Evolutionary conservation across 805 yeast genomes (phyloP), one percentile per base, ranked within the genome.

Genomic region (Scheffersomyces amazonensis): DNA sequence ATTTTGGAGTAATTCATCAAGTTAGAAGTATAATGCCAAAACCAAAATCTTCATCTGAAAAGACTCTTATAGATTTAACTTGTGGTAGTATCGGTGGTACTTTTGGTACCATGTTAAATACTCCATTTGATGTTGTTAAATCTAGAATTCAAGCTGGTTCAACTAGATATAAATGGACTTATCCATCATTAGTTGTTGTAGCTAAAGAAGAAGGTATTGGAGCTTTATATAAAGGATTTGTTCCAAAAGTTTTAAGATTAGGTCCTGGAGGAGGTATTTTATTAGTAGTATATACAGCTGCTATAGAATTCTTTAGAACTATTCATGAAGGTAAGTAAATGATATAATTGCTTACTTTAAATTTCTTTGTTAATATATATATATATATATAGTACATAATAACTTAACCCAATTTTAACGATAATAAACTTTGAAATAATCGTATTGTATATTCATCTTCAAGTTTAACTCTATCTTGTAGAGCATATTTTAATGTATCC

Each of bases 261-360:
- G 99, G 98, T 34, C 99, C 99, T 44, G 99, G 99, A 58, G 99
- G 99, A 63, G 99, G 99, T 73, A 89, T 93, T 50, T 71, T 93
- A 56, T 76, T 93, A 61, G 98, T 93, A 34, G 99, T 93, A n/a
- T 93, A 89, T 75, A 88, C 96, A 31, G 74, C 88, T 17, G 81
- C 90, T 47, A 89, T 90, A 95, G 96, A 90, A 61, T 87, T 88
- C 71, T 93, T 93, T 75, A 79, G 90, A 71, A 66, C 66, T n/a
- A 30, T 64, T 34, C 75, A 75, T 35, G 50, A 46, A 35, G 30
- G 30, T 27, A 27, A 27, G 12, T 24, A 24, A n/a, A 5, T 24
- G n/a, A 24, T 5, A 5, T 20, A 20, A 9, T 21, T 5, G 27
- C 13, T 24, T 24, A 24, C 5, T 5, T 20, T 20, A 20, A 13